Base-by-base conservation (phyloP, 257 asterid species). In the Eustoma russellianum region DNA sequence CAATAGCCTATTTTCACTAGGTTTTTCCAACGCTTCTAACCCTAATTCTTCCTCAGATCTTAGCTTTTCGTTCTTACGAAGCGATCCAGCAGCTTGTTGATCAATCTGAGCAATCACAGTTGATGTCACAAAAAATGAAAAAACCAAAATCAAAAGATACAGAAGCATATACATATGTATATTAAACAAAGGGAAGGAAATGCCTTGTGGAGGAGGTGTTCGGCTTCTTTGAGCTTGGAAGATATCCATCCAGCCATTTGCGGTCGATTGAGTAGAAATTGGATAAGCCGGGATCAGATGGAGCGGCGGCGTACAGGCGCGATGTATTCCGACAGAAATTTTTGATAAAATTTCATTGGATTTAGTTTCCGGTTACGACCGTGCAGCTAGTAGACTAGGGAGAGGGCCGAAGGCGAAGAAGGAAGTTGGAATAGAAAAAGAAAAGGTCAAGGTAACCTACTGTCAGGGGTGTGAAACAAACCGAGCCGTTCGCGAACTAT, bases 231-330 rank as follows among this genome's bases (percentile, higher is more conserved):
- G 82, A 92, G 97, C 85, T 85, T 92, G 71, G 96, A 82, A 56
- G 98, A 84, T 86, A 91, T 87, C 98, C 98, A 91, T 63, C 83
- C 74, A 68, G 98, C 94, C 98, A 91, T 91, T 54, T 66, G 44
- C 51, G 67, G 35, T 24, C 13, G 48, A 48, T 56, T 49, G 41
- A 41, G 47, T 16, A 15, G 53, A 33, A 44, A 17, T 28, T 40
- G n/a, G 40, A 44, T 50, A 17, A 24, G 50, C 24, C 33, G n/a
- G 48, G 50, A 73, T 68, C 50, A 50, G 53, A 41, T 0, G 33
- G 17, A 30, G 19, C 33, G 19, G 45, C 13, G 16, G 17, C n/a
- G 14, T 46, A 41, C 57, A 52, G 18, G 24, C 60, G 7, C 56
- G 54, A 52, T 63, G 62, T 78, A 78, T 70, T 62, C 48, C 44